Base-by-base conservation (phyloP, 2,329 filamentous ascomycete genomes). In the Endothia cerciana region DNA sequence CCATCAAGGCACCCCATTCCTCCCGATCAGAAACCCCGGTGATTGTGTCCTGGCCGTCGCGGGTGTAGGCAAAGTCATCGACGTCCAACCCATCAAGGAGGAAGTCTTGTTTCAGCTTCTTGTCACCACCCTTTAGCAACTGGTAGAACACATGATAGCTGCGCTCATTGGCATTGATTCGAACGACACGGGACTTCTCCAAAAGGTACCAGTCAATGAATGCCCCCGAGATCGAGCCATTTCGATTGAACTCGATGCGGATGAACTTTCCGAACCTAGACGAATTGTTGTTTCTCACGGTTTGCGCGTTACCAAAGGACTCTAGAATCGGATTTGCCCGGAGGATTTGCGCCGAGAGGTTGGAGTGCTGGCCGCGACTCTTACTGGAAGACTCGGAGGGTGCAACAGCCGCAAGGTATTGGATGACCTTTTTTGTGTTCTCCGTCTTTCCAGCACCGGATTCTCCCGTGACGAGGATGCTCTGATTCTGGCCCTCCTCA, bases 141-240 rank as follows among this genome's bases (percentile, higher is more conserved):
- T 99, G 96, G 75, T 99, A 99, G 77, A 99, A 99, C 64, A 99
- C 85, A 76, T 99, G 95, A 76, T 99, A 99, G 74, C 96, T 99
- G 63, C 95, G 89, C 80, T 99, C 95, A 65, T 93, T 91, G 0
- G 87, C 75, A 74, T 96, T 97, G 68, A 97, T 87, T 51, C 89
- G 90, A 25, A 99, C 94, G 8, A 99, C 95, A 72, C 95, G 88
- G n/a, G 95, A 99, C 78, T 99, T 99, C 75, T 99, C 95, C 17
- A 99, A 82, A 0, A 99, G 84, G 78, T 98, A 99, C 95, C 95
- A 99, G 76, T 99, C 94, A 70, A 99, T 98, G 79, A 93, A 97
- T 28, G 95, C 95, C 43, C 96, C 96, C 4, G 91, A 91, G 70
- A 99, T 99, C 63, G 95, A 91, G 36, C 96, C 96, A 43, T 87